Conservation (phyloP, 176 grass and related monocot genomes). For the Musa schizocarpa region DNA sequence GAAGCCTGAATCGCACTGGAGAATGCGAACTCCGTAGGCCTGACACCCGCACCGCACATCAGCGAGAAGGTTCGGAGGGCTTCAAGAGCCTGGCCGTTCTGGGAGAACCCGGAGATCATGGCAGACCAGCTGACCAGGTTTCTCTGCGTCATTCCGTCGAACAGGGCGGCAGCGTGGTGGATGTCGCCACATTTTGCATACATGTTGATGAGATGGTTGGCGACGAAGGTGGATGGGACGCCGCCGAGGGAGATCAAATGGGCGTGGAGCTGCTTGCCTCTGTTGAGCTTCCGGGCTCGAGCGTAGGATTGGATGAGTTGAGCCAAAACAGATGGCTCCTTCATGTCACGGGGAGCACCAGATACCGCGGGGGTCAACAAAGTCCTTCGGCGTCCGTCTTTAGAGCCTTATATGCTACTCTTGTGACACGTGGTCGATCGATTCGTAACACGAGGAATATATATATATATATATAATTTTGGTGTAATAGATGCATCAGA, state of each 20-base stretch:
- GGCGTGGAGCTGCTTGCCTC: slow-evolving; percentile 34
- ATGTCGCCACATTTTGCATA: slow-evolving; percentile 44
- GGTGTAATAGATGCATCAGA: too few species aligned
- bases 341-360: background rate
- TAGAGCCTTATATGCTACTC: too few species aligned
- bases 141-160: slow-evolving; percentile 31
- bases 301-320: slow-evolving; percentile 42
- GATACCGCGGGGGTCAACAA: too few species aligned
- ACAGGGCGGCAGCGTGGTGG: slow-evolving; percentile 33
- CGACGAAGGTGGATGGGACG: slow-evolving; percentile 41
- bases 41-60: slow-evolving; percentile 30
- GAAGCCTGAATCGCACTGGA: slow-evolving; percentile 45
- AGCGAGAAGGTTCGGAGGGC: slow-evolving; percentile 39
- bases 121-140: slow-evolving; percentile 58
- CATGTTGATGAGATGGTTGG: slow-evolving; percentile 70
- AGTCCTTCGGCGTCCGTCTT: too few species aligned
- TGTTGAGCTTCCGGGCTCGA: slow-evolving; percentile 25
- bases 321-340: slow-evolving; percentile 19
- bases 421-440: too few species aligned
- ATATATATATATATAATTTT: too few species aligned
- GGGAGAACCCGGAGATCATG: slow-evolving; percentile 32
- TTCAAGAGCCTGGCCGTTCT: slow-evolving; percentile 26
- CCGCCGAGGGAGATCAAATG: slow-evolving; percentile 29
- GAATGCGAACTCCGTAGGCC: slow-evolving; percentile 46
- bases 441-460: too few species aligned